These are phyloP conservation scores for Pyrenochaeta sp. DNA, from an alignment of 2,329 filamentous ascomycete species.

Conservation along the genomic window DNA sequence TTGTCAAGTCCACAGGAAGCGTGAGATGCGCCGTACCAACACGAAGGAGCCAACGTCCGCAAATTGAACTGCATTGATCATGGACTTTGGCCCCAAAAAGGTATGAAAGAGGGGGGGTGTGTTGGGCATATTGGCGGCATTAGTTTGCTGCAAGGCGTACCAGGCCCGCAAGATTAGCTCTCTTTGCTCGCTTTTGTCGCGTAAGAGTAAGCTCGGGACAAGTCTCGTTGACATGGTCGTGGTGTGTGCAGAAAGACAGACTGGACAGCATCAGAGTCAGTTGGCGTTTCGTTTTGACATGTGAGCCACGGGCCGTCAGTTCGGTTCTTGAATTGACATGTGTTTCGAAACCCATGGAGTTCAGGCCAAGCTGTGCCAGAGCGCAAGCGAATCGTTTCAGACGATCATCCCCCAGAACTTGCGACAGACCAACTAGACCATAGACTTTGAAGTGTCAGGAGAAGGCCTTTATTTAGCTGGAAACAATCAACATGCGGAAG, in stretches of 20 bases:
- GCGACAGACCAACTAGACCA: constrained; percentile 11
- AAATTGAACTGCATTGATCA: constrained; percentile 21
- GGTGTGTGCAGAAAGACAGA: constrained; percentile 6
- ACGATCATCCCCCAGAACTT: constrained; percentile 9
- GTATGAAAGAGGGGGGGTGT: constrained; percentile 25
- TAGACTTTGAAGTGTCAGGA: constrained; percentile 12
- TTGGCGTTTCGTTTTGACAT: constrained; percentile 13
- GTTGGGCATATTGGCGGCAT: constrained; percentile 24
- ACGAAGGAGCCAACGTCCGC: constrained; percentile 13
- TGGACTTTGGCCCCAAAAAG: constrained; percentile 19
- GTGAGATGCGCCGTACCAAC: constrained; percentile 20
- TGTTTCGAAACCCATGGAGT: constrained; percentile 21
- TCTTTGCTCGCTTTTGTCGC: constrained; percentile 18
- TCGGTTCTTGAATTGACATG: constrained; percentile 2
- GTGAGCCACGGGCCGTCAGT: constrained; percentile 1
- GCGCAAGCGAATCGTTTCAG: constrained; percentile 20
- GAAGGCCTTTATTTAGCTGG: constrained; percentile 6
- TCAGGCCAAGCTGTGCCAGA: constrained; percentile 20
- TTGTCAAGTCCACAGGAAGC: too few species aligned
- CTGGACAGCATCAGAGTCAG: background rate
- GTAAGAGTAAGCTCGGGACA: constrained; percentile 10
- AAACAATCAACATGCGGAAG: background rate
- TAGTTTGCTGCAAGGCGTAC: constrained; percentile 33
- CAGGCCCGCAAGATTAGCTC: constrained; percentile 33
- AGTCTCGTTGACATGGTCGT: constrained; percentile 5